Percentiles rank a stretch among this genome's conserved stretches.
These are phyloP conservation scores for Trichosporon sp. DNA, from an alignment of 1,284 basidiomycete genomes.

Conservation along the genomic window DNA sequence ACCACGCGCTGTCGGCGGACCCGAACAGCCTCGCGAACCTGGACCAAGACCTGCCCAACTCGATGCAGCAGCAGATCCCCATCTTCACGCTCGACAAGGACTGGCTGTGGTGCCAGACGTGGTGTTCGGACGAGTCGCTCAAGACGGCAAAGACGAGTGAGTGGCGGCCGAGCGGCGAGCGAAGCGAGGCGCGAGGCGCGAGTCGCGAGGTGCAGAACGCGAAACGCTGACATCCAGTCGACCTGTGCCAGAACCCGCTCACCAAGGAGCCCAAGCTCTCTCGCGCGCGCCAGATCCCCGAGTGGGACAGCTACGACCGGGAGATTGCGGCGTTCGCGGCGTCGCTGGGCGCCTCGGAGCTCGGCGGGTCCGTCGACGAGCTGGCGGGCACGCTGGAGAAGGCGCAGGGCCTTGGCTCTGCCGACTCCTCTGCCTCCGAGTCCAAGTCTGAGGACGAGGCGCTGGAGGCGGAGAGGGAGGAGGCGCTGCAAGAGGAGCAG, in stretches of 20 bases:
- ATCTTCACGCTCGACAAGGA: conserved; percentile 83
- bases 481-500: background rate
- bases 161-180: background rate
- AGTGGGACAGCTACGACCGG: conserved; percentile 88
- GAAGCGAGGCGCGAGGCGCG: too few relatives aligned
- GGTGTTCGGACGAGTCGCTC: conserved; percentile 54
- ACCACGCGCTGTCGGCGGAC: conserved; percentile 88
- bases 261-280: conserved; percentile 97
- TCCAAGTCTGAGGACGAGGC: background rate
- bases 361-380: conserved; percentile 66
- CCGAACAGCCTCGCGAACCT: conserved; percentile 90
- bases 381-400: conserved; percentile 50
- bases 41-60: conserved; percentile 95
- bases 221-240: conserved; percentile 61
- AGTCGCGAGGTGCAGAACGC: too few relatives aligned
- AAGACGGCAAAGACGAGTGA: conserved; percentile 53
- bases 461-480: conserved; percentile 4
- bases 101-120: conserved; percentile 76
- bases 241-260: conserved; percentile 86
- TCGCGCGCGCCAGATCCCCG: conserved; percentile 88
- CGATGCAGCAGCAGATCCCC: conserved; percentile 77
- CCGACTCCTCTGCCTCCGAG: background rate
- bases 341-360: conserved; percentile 54
- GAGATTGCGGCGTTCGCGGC: conserved; percentile 59
- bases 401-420: background rate